Evolutionary conservation across 2,329 filamentous ascomycete genomes (phyloP).

Genomic region (Aspergillus glaucus): DNA sequence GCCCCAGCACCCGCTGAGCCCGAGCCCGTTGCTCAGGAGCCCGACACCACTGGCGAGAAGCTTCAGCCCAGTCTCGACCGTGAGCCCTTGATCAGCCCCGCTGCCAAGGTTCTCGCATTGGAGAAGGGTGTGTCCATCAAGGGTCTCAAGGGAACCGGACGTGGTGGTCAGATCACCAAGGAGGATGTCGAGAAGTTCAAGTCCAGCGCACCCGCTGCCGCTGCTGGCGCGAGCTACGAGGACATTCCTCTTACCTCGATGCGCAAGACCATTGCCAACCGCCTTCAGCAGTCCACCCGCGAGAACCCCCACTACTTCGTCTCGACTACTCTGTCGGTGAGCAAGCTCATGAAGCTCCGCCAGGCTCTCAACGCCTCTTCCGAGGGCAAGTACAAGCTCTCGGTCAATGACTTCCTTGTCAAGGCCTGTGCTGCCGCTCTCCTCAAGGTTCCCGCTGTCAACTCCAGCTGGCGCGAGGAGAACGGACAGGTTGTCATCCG

Average conservation of each 20-base stretch:
- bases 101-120: slow-evolving; percentile 73
- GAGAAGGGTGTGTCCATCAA: slow-evolving; percentile 76
- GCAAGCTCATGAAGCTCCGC: slow-evolving; percentile 93
- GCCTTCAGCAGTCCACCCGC: slow-evolving; percentile 80
- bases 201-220: slow-evolving; percentile 46
- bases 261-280: slow-evolving; percentile 95
- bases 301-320: slow-evolving; percentile 99
- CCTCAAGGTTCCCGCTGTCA: slow-evolving; percentile 90
- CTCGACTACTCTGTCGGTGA: slow-evolving; percentile 80
- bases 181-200: slow-evolving; percentile 86
- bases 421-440: slow-evolving; percentile 87
- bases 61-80: slow-evolving; percentile 81
- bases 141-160: slow-evolving; percentile 78
- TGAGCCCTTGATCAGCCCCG: slow-evolving; percentile 64
- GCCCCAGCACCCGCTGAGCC: slow-evolving; percentile 58
- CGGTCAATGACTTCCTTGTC: slow-evolving; percentile 99
- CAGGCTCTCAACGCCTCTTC: slow-evolving; percentile 82
- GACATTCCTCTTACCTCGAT: slow-evolving; percentile 82
- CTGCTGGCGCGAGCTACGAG: slow-evolving; percentile 64
- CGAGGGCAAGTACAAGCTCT: slow-evolving; percentile 96
- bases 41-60: slow-evolving; percentile 65
- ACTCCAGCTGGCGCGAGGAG: slow-evolving; percentile 83
- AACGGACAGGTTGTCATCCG: slow-evolving; percentile 75
- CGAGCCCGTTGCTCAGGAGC: slow-evolving; percentile 52
- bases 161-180: slow-evolving; percentile 80